Conservation (phyloP, 768 basidiomycete genomes). For the Hericium coralloides region DNA sequence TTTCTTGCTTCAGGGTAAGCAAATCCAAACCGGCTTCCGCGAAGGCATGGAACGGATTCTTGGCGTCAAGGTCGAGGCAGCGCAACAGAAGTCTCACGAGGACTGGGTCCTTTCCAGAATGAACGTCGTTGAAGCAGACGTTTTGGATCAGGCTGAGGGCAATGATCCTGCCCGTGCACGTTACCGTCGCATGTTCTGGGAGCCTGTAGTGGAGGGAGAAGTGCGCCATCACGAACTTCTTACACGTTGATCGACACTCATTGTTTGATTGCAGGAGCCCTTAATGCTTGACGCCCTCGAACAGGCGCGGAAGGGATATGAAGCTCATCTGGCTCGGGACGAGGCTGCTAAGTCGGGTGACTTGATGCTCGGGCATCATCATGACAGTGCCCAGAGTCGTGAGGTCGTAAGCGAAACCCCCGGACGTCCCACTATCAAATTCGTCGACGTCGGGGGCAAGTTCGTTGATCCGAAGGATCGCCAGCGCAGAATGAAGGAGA, state of each 20-base stretch:
- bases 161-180: slow-evolving; percentile 49
- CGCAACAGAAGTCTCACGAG: slow-evolving; percentile 4
- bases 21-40: slow-evolving; percentile 72
- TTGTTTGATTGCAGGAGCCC: slow-evolving; percentile 40
- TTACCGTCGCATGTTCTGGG: slow-evolving; percentile 73
- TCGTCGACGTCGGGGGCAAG: slow-evolving; percentile 67
- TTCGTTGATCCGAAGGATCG: slow-evolving; percentile 54
- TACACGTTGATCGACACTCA: neutral
- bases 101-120: slow-evolving; percentile 24
- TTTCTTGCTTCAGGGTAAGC: slow-evolving; percentile 38
- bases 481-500: slow-evolving; percentile 37
- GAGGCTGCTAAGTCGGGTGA: slow-evolving; percentile 31
- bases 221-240: slow-evolving; percentile 29
- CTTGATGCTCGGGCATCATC: slow-evolving; percentile 24
- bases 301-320: slow-evolving; percentile 33
- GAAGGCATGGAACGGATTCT: slow-evolving; percentile 75
- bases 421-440: slow-evolving; percentile 50
- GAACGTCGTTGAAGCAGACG: slow-evolving; percentile 54
- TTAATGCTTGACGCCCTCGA: slow-evolving; percentile 50
- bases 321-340: slow-evolving; percentile 24
- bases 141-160: slow-evolving; percentile 46
- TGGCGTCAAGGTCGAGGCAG: slow-evolving; percentile 34
- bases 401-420: slow-evolving; percentile 10
- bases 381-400: slow-evolving; percentile 5
- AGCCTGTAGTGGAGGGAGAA: slow-evolving; percentile 61